Percentiles rank a stretch among this genome's conserved stretches.
Evolutionary conservation across 108 stramenopile species (phyloP).

Genomic region (Cyclotella kingstonii): DNA sequence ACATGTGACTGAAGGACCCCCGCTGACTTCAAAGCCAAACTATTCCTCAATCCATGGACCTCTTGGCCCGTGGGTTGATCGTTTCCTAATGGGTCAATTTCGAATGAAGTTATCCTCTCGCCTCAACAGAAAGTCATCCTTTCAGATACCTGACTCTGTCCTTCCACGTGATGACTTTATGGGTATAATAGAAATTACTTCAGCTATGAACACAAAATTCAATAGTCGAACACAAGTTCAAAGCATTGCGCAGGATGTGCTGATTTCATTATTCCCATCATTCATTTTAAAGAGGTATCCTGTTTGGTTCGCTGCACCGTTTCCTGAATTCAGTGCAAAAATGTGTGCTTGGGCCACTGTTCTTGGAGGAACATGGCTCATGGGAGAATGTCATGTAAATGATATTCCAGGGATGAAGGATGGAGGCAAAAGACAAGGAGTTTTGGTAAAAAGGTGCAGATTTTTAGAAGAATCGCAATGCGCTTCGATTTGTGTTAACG

Average conservation of each 20-base stretch:
- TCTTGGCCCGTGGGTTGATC: slow-evolving; percentile 57
- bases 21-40: slow-evolving; percentile 65
- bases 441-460: slow-evolving; percentile 90
- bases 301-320: slow-evolving; percentile 72
- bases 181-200: slow-evolving; percentile 70
- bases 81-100: slow-evolving; percentile 57
- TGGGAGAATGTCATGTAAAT: slow-evolving; percentile 91
- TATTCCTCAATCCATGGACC: slow-evolving; percentile 75
- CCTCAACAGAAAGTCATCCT: slow-evolving; percentile 26
- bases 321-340: slow-evolving; percentile 76
- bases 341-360: slow-evolving; percentile 92
- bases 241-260: slow-evolving; percentile 53
- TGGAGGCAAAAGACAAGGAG: slow-evolving; percentile 62
- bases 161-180: slow-evolving; percentile 49
- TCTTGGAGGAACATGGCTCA: slow-evolving; percentile 84
- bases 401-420: slow-evolving; percentile 53
- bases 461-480: slow-evolving; percentile 90
- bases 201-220: slow-evolving; percentile 60
- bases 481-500: slow-evolving; percentile 90
- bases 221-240: slow-evolving; percentile 51
- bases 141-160: slow-evolving; percentile 23
- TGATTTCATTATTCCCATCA: slow-evolving; percentile 46
- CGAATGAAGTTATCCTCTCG: slow-evolving; percentile 55
- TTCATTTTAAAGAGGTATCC: slow-evolving; percentile 59
- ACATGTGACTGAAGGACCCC: slow-evolving; percentile 46